Evolutionary conservation across 208 protist genomes (phyloP).

Genomic region (Angomonas ambiguus): DNA sequence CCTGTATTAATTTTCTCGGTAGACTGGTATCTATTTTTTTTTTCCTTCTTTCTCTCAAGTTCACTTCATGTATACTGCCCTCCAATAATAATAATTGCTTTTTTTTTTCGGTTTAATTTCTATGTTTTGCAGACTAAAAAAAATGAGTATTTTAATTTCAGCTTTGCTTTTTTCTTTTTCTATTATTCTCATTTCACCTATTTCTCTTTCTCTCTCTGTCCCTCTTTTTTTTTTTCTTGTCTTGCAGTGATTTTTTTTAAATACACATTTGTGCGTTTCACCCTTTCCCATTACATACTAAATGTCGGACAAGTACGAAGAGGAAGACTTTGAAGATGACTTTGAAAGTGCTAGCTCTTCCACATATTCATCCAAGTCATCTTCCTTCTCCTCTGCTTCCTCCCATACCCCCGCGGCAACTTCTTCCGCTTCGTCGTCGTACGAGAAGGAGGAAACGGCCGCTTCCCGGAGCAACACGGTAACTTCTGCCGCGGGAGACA

Average conservation of each 20-base stretch:
- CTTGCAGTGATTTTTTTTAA: constrained; percentile 10
- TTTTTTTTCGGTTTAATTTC: constrained; percentile 11
- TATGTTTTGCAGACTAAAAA: constrained; percentile 11
- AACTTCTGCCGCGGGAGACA: background rate
- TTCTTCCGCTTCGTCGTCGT: background rate
- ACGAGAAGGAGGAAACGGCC: background rate
- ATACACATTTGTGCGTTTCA: constrained; percentile 10
- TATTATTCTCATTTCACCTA: background rate
- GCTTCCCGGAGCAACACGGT: background rate
- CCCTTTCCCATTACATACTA: background rate
- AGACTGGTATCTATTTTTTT: background rate
- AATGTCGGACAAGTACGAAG: constrained; percentile 22
- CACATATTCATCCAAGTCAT: background rate
- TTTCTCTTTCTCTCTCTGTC: constrained; percentile 9
- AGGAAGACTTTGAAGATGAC: constrained; percentile 37
- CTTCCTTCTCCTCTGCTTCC: constrained; percentile 2
- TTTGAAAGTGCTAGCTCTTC: constrained; percentile 29
- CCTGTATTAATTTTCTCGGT: constrained; percentile 1
- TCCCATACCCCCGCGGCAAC: background rate
- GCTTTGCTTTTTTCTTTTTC: background rate
- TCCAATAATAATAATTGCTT: background rate
- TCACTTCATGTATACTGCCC: background rate
- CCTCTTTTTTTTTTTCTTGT: constrained; percentile 18
- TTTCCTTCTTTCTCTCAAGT: background rate
- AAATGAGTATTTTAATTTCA: background rate